A percentile compares a stretch with the other conserved stretches of the same genome.
Evolutionary conservation across 2,329 filamentous ascomycete species (phyloP).

Genomic region (Neonectria neomacrospora): DNA sequence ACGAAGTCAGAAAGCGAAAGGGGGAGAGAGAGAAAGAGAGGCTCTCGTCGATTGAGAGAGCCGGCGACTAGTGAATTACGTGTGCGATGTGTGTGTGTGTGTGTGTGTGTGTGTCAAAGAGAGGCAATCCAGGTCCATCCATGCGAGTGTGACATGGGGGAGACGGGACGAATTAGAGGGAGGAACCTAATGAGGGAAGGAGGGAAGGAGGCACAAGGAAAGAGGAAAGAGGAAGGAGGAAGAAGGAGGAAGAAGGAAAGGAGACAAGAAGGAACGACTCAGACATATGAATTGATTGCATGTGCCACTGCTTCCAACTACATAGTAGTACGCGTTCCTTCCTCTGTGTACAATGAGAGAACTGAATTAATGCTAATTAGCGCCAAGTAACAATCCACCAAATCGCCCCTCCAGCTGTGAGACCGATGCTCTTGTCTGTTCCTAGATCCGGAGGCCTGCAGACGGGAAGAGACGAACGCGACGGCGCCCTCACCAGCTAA

Average conservation of each 20-base stretch:
- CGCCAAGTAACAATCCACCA: neutral
- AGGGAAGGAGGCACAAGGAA: neutral
- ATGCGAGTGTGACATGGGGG: constrained; percentile 8
- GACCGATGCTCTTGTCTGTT: neutral
- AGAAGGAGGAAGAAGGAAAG: neutral
- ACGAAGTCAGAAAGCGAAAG: neutral
- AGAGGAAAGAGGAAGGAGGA: no score
- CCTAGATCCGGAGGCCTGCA: constrained; percentile 20
- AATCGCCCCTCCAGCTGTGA: neutral
- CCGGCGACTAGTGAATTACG: neutral
- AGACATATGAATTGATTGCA: neutral
- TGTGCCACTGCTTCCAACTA: neutral
- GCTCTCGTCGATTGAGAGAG: neutral
- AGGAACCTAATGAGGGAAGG: neutral
- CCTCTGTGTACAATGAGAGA: no score
- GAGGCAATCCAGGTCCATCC: constrained; percentile 3
- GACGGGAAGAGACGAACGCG: constrained; percentile 10
- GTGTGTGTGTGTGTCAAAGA: constrained; percentile 1
- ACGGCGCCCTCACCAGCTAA: neutral
- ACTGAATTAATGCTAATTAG: no score
- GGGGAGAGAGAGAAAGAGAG: neutral
- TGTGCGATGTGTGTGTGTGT: constrained; percentile 5
- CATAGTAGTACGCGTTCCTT: no score
- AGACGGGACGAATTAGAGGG: neutral
- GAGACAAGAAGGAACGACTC: neutral